Conservation (phyloP, 495 filamentous ascomycete species). For the Amphirosellinia nigrospora region DNA sequence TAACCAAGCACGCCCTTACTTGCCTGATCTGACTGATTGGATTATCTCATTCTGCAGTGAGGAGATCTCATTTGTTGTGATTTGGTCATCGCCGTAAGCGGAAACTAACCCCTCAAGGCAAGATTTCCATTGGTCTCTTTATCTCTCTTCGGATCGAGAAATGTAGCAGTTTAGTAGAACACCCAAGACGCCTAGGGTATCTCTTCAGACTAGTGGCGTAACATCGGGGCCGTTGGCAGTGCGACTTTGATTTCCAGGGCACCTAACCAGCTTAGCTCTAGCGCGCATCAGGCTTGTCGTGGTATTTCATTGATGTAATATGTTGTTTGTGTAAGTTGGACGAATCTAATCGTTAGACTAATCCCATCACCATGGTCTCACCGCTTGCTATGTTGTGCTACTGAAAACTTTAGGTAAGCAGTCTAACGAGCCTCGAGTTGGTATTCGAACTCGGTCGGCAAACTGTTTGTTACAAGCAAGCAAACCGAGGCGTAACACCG, state of each 20-base stretch:
- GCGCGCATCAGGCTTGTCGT: slow-evolving; percentile 8
- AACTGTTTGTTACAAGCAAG: slow-evolving; percentile 1
- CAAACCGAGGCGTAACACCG: neutral
- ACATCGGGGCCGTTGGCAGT: slow-evolving; percentile 9
- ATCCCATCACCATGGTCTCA: slow-evolving; percentile 6
- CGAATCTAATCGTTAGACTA: neutral
- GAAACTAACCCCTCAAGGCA: slow-evolving; percentile 3
- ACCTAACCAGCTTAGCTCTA: neutral
- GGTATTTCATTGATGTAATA: slow-evolving; percentile 16
- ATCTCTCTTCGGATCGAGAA: neutral
- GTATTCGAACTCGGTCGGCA: neutral
- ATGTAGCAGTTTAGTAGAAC: slow-evolving; percentile 10
- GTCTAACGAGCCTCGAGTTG: neutral
- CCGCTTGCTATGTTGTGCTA: slow-evolving; percentile 13
- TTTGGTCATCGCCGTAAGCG: slow-evolving; percentile 18
- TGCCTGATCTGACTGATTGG: slow-evolving; percentile 14
- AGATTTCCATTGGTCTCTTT: slow-evolving; percentile 4
- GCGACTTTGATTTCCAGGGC: slow-evolving; percentile 6
- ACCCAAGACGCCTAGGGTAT: slow-evolving; percentile 30
- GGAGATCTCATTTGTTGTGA: slow-evolving; percentile 5
- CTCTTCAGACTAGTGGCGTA: slow-evolving; percentile 7
- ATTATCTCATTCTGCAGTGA: slow-evolving; percentile 6
- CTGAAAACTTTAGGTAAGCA: slow-evolving; percentile 4
- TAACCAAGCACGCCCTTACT: neutral
- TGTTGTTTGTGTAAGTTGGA: neutral